Percentiles rank a stretch among this genome's conserved stretches.
Evolutionary conservation across 1,139 yeast species (phyloP).

Genomic region (Pichia terricola): DNA sequence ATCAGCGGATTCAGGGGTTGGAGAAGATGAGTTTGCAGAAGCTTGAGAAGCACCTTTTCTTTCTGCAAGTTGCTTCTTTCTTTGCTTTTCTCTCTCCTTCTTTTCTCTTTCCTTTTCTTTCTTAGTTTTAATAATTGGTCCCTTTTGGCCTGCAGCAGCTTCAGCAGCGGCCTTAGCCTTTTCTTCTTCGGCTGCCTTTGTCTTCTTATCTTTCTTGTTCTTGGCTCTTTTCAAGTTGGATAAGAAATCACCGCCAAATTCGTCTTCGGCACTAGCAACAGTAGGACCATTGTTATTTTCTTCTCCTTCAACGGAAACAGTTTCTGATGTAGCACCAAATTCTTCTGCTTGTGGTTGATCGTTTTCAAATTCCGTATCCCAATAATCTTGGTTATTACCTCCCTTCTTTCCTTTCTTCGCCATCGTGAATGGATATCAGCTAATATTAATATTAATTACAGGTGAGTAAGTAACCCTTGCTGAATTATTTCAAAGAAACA

Average conservation of each 20-base stretch:
- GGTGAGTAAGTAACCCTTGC: background rate
- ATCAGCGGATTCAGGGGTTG: conserved; percentile 30
- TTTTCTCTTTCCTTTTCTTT: conserved; percentile 96
- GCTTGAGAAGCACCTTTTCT: conserved; percentile 65
- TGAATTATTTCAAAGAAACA: too few relatives aligned
- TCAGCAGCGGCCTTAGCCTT: conserved; percentile 20
- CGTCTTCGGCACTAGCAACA: conserved; percentile 36
- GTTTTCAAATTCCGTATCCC: conserved; percentile 71
- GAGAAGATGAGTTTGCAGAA: conserved; percentile 12
- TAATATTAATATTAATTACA: background rate
- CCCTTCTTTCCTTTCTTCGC: conserved; percentile 40
- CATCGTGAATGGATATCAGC: conserved; percentile 15
- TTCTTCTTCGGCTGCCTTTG: conserved; percentile 28
- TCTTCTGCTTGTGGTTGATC: conserved; percentile 49
- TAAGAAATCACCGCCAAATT: conserved; percentile 59
- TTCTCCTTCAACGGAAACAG: conserved; percentile 16
- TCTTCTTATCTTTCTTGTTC: conserved; percentile 40
- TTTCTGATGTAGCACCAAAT: conserved; percentile 23
- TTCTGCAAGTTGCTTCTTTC: conserved; percentile 85
- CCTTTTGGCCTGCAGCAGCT: conserved; percentile 30
- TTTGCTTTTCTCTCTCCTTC: conserved; percentile 93
- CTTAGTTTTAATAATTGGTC: conserved; percentile 76
- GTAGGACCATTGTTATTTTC: conserved; percentile 15
- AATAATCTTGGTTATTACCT: conserved; percentile 46
- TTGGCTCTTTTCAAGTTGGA: conserved; percentile 73